Percentiles rank a stretch among this genome's conserved stretches.
phyloP scores from a whole-genome alignment of 2,329 filamentous ascomycete species.

The Rasamsonia emersonii region DNA sequence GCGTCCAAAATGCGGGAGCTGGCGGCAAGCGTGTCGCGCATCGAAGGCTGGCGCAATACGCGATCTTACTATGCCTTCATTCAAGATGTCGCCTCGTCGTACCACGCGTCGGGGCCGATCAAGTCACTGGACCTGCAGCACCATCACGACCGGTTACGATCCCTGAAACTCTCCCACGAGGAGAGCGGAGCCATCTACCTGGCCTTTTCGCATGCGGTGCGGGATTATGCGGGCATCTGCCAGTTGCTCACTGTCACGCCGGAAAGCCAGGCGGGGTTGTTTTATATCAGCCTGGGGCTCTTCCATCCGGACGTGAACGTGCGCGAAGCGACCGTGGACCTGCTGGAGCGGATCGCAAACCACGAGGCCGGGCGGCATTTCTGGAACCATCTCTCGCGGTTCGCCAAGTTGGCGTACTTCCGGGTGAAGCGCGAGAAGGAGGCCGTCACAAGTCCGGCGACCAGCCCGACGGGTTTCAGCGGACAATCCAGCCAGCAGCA shows the following conservation, averaged over 20 bases:
- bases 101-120: conserved; percentile 29
- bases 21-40: conserved; percentile 80
- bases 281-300: conserved; percentile 81
- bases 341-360: conserved; percentile 72
- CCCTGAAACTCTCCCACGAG: conserved; percentile 65
- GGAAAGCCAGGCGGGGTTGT: conserved; percentile 78
- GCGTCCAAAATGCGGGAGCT: conserved; percentile 72
- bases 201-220: conserved; percentile 64
- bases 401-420: conserved; percentile 78
- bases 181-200: conserved; percentile 81
- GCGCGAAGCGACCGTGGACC: conserved; percentile 63
- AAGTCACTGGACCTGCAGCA: conserved; percentile 65
- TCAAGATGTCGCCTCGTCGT: conserved; percentile 49
- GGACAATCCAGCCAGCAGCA: conserved; percentile 22
- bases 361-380: conserved; percentile 92
- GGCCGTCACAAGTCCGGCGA: conserved; percentile 17
- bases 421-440: conserved; percentile 61
- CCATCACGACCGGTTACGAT: conserved; percentile 82
- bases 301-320: conserved; percentile 85
- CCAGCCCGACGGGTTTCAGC: conserved; percentile 13
- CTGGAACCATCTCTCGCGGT: conserved; percentile 78
- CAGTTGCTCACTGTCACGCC: conserved; percentile 74
- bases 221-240: conserved; percentile 76
- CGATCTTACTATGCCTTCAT: conserved; percentile 94
- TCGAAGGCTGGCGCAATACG: conserved; percentile 95